phyloP scores from a whole-genome alignment of 495 filamentous ascomycete genomes.

The Hypoxylon crocopeplum region DNA sequence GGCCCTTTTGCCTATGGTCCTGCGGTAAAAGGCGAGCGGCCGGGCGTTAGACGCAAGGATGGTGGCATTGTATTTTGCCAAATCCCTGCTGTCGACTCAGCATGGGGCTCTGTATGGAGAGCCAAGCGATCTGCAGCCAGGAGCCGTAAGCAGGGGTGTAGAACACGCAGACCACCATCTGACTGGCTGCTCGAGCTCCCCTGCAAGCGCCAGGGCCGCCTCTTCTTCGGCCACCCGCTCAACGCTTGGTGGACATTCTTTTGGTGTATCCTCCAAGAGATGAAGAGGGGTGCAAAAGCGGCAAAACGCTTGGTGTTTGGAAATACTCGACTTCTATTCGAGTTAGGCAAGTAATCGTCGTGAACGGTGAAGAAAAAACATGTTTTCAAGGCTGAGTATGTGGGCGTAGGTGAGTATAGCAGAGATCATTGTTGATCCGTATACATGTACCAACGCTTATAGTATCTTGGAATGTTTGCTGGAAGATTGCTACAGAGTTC shows the following conservation, averaged over 20 bases:
- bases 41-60: conserved; percentile 30
- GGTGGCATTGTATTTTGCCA: conserved; percentile 25
- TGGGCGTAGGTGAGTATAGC: neutral
- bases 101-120: conserved; percentile 36
- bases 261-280: conserved; percentile 32
- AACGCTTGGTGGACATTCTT: conserved; percentile 21
- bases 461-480: neutral
- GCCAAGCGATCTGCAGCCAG: conserved; percentile 40
- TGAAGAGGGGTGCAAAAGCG: conserved; percentile 25
- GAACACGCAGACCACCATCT: conserved; percentile 22
- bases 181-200: conserved; percentile 22
- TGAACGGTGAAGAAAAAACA: conserved; percentile 2
- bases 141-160: conserved; percentile 22
- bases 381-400: conserved; percentile 4
- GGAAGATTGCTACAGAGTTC: conserved; percentile 1
- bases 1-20: conserved; percentile 27
- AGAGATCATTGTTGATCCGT: neutral
- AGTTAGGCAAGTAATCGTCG: conserved; percentile 10
- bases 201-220: conserved; percentile 36
- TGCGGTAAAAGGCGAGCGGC: conserved; percentile 20
- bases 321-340: conserved; percentile 6
- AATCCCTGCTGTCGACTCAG: conserved; percentile 28
- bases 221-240: conserved; percentile 33
- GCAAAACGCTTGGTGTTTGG: conserved; percentile 34
- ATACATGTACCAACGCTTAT: neutral